A percentile compares a stretch with the other conserved stretches of the same genome.
These are phyloP conservation scores for Atkinsonella hypoxylon DNA, from an alignment of 2,329 filamentous ascomycete genomes.

Conservation along the genomic window DNA sequence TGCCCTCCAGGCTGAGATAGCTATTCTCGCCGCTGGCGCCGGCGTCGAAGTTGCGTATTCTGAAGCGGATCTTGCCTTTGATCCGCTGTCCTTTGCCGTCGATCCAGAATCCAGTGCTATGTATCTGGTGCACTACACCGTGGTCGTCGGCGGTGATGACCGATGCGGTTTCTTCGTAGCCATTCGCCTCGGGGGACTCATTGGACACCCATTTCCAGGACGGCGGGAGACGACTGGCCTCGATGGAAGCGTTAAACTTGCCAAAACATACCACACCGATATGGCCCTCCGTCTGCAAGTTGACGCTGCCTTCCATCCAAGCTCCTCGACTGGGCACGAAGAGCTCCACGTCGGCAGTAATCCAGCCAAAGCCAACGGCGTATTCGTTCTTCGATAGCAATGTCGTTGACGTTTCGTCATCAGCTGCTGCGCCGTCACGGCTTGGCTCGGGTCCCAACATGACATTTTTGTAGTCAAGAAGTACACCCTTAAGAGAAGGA, in stretches of 20 bases:
- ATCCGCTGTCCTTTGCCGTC: slow-evolving; percentile 59
- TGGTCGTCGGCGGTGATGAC: slow-evolving; percentile 34
- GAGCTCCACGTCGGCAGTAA: slow-evolving; percentile 76
- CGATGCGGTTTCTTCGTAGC: slow-evolving; percentile 30
- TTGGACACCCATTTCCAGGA: slow-evolving; percentile 72
- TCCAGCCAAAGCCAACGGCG: slow-evolving; percentile 75
- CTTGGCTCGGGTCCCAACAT: slow-evolving; percentile 49
- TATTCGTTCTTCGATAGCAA: slow-evolving; percentile 62
- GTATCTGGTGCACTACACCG: slow-evolving; percentile 40
- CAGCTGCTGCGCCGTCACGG: slow-evolving; percentile 32
- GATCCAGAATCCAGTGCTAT: slow-evolving; percentile 60
- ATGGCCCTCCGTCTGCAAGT: slow-evolving; percentile 79
- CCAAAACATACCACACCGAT: slow-evolving; percentile 83
- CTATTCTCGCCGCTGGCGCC: slow-evolving; percentile 63
- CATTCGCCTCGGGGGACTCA: slow-evolving; percentile 25
- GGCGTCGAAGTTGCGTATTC: slow-evolving; percentile 76
- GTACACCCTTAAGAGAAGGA: slow-evolving; percentile 57
- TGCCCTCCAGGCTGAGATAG: slow-evolving; percentile 78
- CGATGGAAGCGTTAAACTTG: slow-evolving; percentile 83
- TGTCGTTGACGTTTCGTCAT: slow-evolving; percentile 35
- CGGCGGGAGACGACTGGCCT: slow-evolving; percentile 59
- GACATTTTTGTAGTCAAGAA: slow-evolving; percentile 62
- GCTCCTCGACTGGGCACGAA: slow-evolving; percentile 66
- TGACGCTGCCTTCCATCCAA: slow-evolving; percentile 68
- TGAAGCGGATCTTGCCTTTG: slow-evolving; percentile 59